Percentiles rank a stretch among this genome's conserved stretches.
These are phyloP conservation scores for Aspergillus amoenus DNA, from an alignment of 2,329 filamentous ascomycete genomes.

Conservation along the genomic window DNA sequence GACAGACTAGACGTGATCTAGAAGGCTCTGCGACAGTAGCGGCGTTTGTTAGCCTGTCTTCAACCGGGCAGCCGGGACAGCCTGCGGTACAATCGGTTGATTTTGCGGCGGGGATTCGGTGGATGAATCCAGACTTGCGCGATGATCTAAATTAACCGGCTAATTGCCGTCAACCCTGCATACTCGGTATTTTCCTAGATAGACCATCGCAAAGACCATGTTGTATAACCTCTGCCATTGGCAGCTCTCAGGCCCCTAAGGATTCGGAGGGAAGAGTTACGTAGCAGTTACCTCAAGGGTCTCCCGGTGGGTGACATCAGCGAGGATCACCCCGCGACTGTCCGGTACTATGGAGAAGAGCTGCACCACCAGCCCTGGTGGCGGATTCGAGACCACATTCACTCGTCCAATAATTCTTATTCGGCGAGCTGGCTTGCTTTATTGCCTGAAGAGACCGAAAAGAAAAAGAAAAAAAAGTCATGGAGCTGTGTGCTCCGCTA, in stretches of 20 bases:
- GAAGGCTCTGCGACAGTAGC: neutral
- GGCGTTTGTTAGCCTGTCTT: neutral
- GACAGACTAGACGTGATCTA: neutral
- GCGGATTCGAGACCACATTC: too few species aligned
- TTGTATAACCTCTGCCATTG: too few species aligned
- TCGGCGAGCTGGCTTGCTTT: neutral
- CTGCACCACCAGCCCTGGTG: neutral
- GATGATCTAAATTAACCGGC: constrained; percentile 20
- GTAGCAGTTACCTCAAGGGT: constrained; percentile 2
- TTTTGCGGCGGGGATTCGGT: neutral
- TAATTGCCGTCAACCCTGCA: constrained; percentile 5
- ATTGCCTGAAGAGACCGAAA: neutral
- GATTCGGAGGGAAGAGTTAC: neutral
- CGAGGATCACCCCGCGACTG: constrained; percentile 5
- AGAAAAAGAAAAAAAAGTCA: neutral
- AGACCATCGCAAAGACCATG: too few species aligned
- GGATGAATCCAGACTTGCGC: neutral
- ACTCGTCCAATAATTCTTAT: neutral
- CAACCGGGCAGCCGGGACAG: neutral
- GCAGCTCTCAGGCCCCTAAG: too few species aligned
- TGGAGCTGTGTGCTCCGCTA: neutral
- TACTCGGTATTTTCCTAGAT: neutral
- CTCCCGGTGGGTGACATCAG: constrained; percentile 4
- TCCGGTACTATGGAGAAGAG: neutral
- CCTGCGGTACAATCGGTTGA: neutral